These are phyloP conservation scores for Paramecium sonneborni DNA, from an alignment of 73 alveolate species.

Conservation along the genomic window DNA sequence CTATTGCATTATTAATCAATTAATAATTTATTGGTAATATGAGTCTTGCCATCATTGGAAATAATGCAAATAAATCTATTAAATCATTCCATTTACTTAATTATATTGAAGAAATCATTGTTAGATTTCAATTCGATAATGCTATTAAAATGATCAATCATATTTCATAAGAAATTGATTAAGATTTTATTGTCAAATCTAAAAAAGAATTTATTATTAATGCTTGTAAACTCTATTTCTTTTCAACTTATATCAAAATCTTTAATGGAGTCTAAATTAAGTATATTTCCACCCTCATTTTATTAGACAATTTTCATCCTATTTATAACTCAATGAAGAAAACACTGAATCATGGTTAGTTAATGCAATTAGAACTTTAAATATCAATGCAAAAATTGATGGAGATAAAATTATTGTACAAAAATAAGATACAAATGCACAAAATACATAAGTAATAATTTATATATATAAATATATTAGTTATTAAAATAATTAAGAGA, in stretches of 20 bases:
- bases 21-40: background rate
- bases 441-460: background rate
- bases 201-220: background rate
- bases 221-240: slow-evolving; percentile 9
- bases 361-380: slow-evolving; percentile 12
- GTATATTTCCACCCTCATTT: background rate
- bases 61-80: background rate
- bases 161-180: background rate
- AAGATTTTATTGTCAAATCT: background rate
- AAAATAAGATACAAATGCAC: background rate
- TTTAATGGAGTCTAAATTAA: background rate
- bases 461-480: background rate
- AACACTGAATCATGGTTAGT: slow-evolving; percentile 34
- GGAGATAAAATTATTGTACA: background rate
- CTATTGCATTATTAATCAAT: background rate
- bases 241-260: background rate
- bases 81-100: background rate
- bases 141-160: background rate
- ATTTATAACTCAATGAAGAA: slow-evolving; percentile 2
- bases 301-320: background rate
- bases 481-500: background rate
- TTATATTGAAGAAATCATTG: background rate
- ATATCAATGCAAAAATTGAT: background rate
- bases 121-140: background rate
- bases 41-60: background rate